Evolutionary conservation across 2,329 filamentous ascomycete genomes (phyloP), one percentile per base, ranked within the genome.

Genomic region (Fusarium udum): DNA sequence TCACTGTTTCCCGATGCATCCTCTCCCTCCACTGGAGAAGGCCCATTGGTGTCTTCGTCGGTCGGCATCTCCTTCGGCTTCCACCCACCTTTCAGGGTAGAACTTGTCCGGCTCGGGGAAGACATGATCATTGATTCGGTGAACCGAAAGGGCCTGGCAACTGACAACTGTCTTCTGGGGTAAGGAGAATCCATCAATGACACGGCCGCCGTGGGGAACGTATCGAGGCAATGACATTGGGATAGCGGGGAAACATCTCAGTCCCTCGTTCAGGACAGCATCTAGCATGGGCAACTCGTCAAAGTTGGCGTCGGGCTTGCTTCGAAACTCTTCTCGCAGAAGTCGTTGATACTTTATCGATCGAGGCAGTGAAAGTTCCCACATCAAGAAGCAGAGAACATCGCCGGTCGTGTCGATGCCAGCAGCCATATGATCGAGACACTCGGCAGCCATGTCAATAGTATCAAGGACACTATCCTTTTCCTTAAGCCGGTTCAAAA

Each of bases 81-180:
- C 90, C 72, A 97, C 88, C 95, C 95, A 98, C 74, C 95, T 88
- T 64, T 95, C 93, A 1, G 95, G 95, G 57, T 91, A 86, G 78
- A 95, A 98, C 11, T 81, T 83, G 68, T 97, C 92, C 0, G 95
- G 92, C 48, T 95, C 88, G 2, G 92, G 90, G 79, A 97, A 98
- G 3, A 94, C 92, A 63, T 91, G 86, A 16, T 83, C 79, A 72
- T 92, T 87, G 63, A 90, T 83, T 26, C 87, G 86, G 71, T 92
- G 88, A 39, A 90, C 84, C 16, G 89, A 91, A 76, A 87, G 89
- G 2, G 90, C 87, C 79, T 92, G 90, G 70, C 86, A 87, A 77
- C 89, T 90, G 57, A 91, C 89, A 45, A 90, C 84, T 1, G 88
- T 88, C 10, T 84, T 82, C 43, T 80, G 84, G 0, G 90, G 89